Percentiles rank a stretch among this genome's conserved stretches.
Evolutionary conservation across 352 stramenopile species (phyloP).

Genomic region (Phytophthora vignae): DNA sequence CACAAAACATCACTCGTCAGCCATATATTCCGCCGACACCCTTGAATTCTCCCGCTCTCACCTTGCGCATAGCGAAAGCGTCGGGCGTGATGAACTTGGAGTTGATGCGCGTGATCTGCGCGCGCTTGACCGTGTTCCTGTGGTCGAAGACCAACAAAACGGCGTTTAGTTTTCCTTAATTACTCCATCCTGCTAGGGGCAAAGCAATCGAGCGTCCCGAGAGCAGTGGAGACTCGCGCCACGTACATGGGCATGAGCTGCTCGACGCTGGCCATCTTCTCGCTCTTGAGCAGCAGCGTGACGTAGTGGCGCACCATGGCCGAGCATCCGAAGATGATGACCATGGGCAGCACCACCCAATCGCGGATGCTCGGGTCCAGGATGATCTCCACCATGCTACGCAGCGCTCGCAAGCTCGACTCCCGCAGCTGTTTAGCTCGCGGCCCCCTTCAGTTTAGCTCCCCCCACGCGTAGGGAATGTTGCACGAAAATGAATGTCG

Average conservation of each 20-base stretch:
- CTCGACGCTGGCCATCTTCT: constrained; percentile 82
- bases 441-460: neutral
- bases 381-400: constrained; percentile 92
- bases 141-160: neutral
- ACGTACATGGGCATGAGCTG: constrained; percentile 81
- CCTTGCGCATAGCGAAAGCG: constrained; percentile 91
- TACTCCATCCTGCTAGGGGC: no score
- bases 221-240: no score
- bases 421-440: neutral
- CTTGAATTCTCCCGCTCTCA: constrained; percentile 24
- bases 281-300: constrained; percentile 83
- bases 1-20: constrained; percentile 5
- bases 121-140: constrained; percentile 89
- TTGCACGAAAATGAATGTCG: no score
- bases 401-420: neutral
- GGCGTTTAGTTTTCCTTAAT: no score
- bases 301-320: constrained; percentile 89
- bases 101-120: constrained; percentile 88
- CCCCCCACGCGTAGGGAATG: no score
- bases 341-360: constrained; percentile 98
- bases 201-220: no score
- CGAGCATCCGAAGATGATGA: constrained; percentile 94
- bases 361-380: constrained; percentile 94
- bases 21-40: neutral
- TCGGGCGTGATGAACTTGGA: constrained; percentile 88